These are phyloP conservation scores for Tribonema minus DNA, from an alignment of 108 stramenopile genomes.

Conservation along the genomic window DNA sequence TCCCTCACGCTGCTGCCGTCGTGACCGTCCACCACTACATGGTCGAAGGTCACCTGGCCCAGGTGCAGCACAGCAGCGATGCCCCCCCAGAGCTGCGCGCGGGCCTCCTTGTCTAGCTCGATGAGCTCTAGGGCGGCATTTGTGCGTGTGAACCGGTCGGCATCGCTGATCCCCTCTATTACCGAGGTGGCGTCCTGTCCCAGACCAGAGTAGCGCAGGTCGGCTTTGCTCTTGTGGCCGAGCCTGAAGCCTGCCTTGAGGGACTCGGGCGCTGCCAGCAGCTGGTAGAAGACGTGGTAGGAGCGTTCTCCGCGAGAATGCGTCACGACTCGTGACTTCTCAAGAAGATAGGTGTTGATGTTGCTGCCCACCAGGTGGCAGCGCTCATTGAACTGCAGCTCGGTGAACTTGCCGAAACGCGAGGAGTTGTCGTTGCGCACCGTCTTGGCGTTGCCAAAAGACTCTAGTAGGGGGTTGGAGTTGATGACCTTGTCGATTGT, in stretches of 20 bases:
- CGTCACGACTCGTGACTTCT: conserved; percentile 59
- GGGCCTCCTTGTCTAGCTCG: conserved; percentile 21
- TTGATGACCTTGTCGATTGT: conserved; percentile 37
- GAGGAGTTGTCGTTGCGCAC: conserved; percentile 58
- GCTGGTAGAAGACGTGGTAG: conserved; percentile 67
- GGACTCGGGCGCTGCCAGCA: conserved; percentile 32
- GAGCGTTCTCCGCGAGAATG: conserved; percentile 53
- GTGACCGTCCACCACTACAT: no score
- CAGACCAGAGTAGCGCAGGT: conserved; percentile 20
- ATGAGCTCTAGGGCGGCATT: conserved; percentile 22
- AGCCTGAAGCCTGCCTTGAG: conserved; percentile 2
- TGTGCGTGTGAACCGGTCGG: conserved; percentile 8
- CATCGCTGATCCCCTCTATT: conserved; percentile 27
- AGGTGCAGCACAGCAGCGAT: conserved; percentile 41
- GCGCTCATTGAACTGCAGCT: conserved; percentile 43
- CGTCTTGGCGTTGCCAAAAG: conserved; percentile 66
- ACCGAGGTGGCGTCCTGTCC: conserved; percentile 3
- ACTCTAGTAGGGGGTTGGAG: conserved; percentile 59
- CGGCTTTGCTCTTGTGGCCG: neutral
- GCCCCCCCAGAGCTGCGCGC: conserved; percentile 2
- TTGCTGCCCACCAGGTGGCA: neutral
- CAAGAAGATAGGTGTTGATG: conserved; percentile 56
- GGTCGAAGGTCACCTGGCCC: conserved; percentile 16
- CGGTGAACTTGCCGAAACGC: no score
- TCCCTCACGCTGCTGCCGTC: no score